Conservation (phyloP, 1,139 yeast genomes). For the Arxiozyma heterogenica region DNA sequence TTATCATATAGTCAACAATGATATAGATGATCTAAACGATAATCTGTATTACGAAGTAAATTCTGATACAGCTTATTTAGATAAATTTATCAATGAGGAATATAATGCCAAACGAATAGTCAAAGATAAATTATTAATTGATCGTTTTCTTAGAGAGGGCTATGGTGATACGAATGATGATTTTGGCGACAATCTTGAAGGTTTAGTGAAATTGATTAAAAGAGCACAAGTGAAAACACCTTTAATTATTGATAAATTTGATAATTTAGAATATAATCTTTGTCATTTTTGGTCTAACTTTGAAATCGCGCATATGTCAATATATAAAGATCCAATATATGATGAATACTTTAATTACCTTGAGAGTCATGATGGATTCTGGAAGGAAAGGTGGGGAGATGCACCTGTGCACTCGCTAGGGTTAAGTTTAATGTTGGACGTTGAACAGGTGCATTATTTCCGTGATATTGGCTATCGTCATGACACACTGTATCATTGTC, state of each 20-base stretch:
- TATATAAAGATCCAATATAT: slow-evolving; percentile 59
- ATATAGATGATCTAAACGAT: slow-evolving; percentile 9
- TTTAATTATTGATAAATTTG: slow-evolving; percentile 40
- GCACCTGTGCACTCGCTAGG: slow-evolving; percentile 89
- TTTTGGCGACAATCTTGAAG: slow-evolving; percentile 16
- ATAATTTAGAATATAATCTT: slow-evolving; percentile 61
- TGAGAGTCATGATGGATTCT: slow-evolving; percentile 72
- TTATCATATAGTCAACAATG: slow-evolving; percentile 24
- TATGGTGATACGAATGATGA: slow-evolving; percentile 8
- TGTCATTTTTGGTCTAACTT: slow-evolving; percentile 94
- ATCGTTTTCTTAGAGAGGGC: slow-evolving; percentile 16
- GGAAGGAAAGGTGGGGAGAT: slow-evolving; percentile 90
- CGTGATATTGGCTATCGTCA: slow-evolving; percentile 85
- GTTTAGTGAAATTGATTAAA: slow-evolving; percentile 15
- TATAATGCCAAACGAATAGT: slow-evolving; percentile 21
- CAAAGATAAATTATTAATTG: slow-evolving; percentile 28
- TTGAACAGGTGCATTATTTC: slow-evolving; percentile 72
- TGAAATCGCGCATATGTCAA: slow-evolving; percentile 73
- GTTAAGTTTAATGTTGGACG: slow-evolving; percentile 58
- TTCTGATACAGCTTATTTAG: slow-evolving; percentile 39
- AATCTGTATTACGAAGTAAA: background rate
- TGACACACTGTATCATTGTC: slow-evolving; percentile 75
- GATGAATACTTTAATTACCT: slow-evolving; percentile 55
- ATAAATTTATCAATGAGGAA: slow-evolving; percentile 23
- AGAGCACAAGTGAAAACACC: slow-evolving; percentile 19